These are phyloP conservation scores for Bathelium albidoporum DNA, from an alignment of 495 filamentous ascomycete genomes.

Conservation along the genomic window DNA sequence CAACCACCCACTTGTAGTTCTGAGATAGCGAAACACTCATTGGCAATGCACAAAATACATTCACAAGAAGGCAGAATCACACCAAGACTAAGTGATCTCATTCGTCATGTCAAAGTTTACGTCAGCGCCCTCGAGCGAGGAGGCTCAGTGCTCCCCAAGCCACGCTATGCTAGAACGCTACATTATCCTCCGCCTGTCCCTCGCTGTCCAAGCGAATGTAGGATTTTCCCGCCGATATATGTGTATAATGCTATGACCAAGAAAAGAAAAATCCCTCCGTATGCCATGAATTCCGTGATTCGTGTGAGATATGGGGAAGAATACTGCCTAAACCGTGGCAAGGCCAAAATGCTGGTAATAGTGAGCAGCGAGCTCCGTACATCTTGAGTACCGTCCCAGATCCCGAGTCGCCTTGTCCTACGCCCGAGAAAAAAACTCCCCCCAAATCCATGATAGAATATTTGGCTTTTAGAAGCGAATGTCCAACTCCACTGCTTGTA, in stretches of 20 bases:
- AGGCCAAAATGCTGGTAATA: background rate
- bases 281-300: background rate
- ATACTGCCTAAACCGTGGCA: background rate
- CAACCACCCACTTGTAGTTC: too few species aligned
- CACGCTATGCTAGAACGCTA: conserved; percentile 3
- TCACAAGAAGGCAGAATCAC: background rate
- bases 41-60: too few species aligned
- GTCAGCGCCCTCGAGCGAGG: background rate
- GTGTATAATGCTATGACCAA: background rate
- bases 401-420: background rate
- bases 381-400: background rate
- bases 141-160: background rate
- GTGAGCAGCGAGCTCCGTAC: background rate
- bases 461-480: background rate
- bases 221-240: background rate
- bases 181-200: background rate
- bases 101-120: background rate
- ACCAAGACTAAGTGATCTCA: background rate
- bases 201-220: background rate
- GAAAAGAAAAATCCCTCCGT: background rate
- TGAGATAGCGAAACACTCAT: too few species aligned
- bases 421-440: background rate
- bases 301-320: background rate
- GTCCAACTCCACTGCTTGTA: background rate
- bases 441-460: background rate